Evolutionary conservation across 2,329 filamentous ascomycete genomes (phyloP).

Genomic region (Venturia oleaginea): DNA sequence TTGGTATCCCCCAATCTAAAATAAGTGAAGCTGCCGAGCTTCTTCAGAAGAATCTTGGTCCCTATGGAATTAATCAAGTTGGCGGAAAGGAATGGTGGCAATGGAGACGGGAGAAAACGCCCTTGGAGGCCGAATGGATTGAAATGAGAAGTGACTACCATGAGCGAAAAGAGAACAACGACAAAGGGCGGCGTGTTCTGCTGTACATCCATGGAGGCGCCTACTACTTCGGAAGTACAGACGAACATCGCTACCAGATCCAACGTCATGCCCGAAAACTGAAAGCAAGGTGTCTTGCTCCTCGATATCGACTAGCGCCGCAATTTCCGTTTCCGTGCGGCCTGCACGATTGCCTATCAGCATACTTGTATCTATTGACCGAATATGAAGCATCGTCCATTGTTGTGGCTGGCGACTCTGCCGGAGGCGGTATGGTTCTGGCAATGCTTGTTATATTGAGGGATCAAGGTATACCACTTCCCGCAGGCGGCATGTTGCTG

Average conservation of each 20-base stretch:
- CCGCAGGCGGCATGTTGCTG: constrained; percentile 81
- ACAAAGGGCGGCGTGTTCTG: constrained; percentile 62
- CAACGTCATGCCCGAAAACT: constrained; percentile 92
- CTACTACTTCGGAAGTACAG: constrained; percentile 91
- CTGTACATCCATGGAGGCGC: constrained; percentile 90
- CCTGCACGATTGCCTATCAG: constrained; percentile 78
- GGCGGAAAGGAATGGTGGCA: constrained; percentile 86
- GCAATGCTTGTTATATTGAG: constrained; percentile 70
- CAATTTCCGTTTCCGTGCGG: constrained; percentile 96
- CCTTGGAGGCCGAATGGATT: constrained; percentile 83
- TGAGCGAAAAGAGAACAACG: constrained; percentile 50
- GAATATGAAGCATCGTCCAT: constrained; percentile 73
- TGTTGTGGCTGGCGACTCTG: constrained; percentile 82
- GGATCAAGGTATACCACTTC: constrained; percentile 73
- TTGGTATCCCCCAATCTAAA: constrained; percentile 55
- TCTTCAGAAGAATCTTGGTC: constrained; percentile 66
- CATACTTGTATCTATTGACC: constrained; percentile 74
- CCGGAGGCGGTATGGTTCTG: constrained; percentile 83
- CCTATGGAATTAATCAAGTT: constrained; percentile 61
- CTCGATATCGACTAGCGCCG: constrained; percentile 77
- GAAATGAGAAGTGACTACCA: constrained; percentile 83
- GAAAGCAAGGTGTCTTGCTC: constrained; percentile 77
- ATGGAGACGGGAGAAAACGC: constrained; percentile 61
- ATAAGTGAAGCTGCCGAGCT: constrained; percentile 57
- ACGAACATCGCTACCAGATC: constrained; percentile 97